These are phyloP conservation scores for Saccharomyces hybrid DNA, from an alignment of 1,139 yeast genomes.

Conservation along the genomic window DNA sequence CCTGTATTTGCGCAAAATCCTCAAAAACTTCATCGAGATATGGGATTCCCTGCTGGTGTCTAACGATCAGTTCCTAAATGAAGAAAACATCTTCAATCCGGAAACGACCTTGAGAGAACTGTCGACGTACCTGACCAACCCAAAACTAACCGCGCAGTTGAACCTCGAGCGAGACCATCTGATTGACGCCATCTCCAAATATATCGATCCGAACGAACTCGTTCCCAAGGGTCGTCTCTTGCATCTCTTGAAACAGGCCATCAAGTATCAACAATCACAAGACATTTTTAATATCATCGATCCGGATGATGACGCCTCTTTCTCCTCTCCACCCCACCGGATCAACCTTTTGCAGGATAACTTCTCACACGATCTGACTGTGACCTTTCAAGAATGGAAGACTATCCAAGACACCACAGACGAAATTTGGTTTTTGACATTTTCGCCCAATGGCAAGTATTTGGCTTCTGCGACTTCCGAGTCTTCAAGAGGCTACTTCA, in stretches of 20 bases:
- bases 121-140: conserved; percentile 27
- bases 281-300: conserved; percentile 32
- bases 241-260: conserved; percentile 45
- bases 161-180: conserved; percentile 32
- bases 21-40: conserved; percentile 29
- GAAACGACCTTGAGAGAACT: conserved; percentile 22
- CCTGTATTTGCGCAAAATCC: conserved; percentile 36
- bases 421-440: conserved; percentile 80
- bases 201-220: conserved; percentile 45
- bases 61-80: conserved; percentile 11
- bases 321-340: conserved; percentile 4
- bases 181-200: conserved; percentile 39
- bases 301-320: neutral
- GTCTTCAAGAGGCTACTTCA: conserved; percentile 36
- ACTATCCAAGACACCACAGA: conserved; percentile 49
- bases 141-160: conserved; percentile 4
- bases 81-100: conserved; percentile 21
- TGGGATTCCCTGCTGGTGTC: conserved; percentile 35
- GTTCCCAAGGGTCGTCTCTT: conserved; percentile 48
- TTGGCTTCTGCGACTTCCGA: conserved; percentile 76
- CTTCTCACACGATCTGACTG: conserved; percentile 17
- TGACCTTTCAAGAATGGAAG: conserved; percentile 29
- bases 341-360: conserved; percentile 28
- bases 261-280: conserved; percentile 39
- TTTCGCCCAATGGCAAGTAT: conserved; percentile 68